Evolutionary conservation across 2,329 filamentous ascomycete genomes (phyloP).

Genomic region (Parasarocladium wereldwijsianum): DNA sequence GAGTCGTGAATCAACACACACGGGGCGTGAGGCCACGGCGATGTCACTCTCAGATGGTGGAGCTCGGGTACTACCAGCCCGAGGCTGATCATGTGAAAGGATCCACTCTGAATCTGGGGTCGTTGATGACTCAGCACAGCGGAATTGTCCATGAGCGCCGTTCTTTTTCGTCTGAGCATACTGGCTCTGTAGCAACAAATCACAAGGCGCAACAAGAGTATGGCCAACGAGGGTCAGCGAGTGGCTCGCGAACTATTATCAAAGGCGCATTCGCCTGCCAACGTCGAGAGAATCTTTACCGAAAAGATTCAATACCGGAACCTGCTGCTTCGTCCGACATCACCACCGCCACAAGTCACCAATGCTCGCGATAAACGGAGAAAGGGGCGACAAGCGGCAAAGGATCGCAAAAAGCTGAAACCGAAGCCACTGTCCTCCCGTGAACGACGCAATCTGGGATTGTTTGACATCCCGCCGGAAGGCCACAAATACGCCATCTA

Average conservation of each 20-base stretch:
- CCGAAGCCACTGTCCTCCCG: constrained; percentile 63
- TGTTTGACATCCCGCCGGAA: constrained; percentile 59
- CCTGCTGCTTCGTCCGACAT: constrained; percentile 63
- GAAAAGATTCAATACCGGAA: constrained; percentile 76
- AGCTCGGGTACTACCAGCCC: no score
- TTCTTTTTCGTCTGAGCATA: no score
- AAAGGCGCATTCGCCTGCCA: constrained; percentile 65
- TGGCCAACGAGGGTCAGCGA: constrained; percentile 20
- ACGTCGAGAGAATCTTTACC: constrained; percentile 55
- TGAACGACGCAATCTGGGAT: constrained; percentile 55
- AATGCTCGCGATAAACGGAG: constrained; percentile 43
- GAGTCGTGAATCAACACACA: no score
- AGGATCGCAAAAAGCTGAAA: constrained; percentile 31
- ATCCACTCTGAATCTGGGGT: no score
- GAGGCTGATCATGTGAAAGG: no score
- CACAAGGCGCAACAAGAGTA: no score
- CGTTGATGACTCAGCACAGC: no score
- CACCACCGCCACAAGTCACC: constrained; percentile 39
- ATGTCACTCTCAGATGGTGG: no score
- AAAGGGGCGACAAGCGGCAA: constrained; percentile 30
- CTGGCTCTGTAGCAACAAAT: no score
- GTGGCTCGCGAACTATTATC: constrained; percentile 52
- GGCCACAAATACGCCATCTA: constrained; percentile 57
- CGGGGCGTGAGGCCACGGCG: no score
- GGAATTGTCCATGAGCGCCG: no score